phyloP scores from a whole-genome alignment of 306 rosid species.

The Medicago ruthenica region DNA sequence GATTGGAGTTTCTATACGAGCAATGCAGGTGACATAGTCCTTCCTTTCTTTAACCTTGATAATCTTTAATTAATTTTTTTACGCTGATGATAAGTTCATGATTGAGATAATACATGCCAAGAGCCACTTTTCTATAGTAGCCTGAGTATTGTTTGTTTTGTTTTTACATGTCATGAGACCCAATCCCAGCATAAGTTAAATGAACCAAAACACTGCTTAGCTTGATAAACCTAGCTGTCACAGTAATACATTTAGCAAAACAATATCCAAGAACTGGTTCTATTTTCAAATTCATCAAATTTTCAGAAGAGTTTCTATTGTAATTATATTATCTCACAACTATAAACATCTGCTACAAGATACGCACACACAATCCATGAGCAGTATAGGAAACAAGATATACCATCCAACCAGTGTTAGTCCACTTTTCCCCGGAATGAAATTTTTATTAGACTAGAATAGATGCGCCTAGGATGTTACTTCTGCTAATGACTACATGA shows the following conservation, averaged over 20 bases:
- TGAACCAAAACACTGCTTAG: neutral
- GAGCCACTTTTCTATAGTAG: neutral
- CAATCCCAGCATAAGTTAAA: neutral
- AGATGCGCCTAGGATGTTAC: neutral
- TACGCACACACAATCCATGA: neutral
- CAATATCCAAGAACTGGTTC: conserved; percentile 2
- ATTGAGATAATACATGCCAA: conserved; percentile 33
- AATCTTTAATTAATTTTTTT: conserved; percentile 19
- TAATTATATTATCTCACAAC: neutral
- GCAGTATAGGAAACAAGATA: neutral
- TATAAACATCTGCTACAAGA: neutral
- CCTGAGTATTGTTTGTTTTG: neutral
- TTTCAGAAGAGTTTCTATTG: neutral
- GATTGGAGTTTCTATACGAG: conserved; percentile 85
- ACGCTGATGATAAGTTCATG: conserved; percentile 10
- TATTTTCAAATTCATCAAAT: neutral
- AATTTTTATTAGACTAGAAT: conserved; percentile 1
- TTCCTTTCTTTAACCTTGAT: conserved; percentile 27
- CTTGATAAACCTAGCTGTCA: neutral
- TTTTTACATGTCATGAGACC: neutral
- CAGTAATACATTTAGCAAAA: neutral
- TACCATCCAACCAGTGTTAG: neutral
- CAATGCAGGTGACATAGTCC: conserved; percentile 78
- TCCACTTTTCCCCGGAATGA: neutral
- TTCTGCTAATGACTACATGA: neutral